Base-by-base conservation (phyloP, 2,329 filamentous ascomycete genomes). In the Biscogniauxia sp. region DNA sequence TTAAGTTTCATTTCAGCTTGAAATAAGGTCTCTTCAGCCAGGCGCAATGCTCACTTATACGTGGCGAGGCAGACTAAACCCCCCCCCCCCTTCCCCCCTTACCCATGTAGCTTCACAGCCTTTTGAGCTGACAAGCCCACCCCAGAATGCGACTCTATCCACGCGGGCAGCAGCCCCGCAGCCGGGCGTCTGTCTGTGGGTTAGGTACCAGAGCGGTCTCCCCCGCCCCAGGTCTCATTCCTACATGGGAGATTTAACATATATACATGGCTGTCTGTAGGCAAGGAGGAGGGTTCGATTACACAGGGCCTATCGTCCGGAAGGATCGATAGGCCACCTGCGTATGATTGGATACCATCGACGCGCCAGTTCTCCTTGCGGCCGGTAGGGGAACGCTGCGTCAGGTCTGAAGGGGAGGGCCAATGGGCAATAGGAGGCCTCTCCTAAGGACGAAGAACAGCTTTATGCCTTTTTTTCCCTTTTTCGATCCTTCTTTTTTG, bases 1-100 rank as follows among this genome's bases (percentile, higher is more conserved):
- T 54, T 55, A 55, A 59, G 51, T 25, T 19, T 45, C 51, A 28
- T 23, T 58, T 20, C 56, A 58, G 41, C 54, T 58, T 54, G 55
- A 41, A 45, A 61, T 23, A 45, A n/a, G 9, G 51, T 45, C 17
- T 15, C 13, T 45, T 13, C 37, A 45, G 17, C 17, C 37, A n/a
- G 6, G 37, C 15, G 37, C 37, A n/a, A 45, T 45, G 37, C 37
- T 45, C n/a, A 45, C 37, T 45, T 45, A 45, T 45, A 45, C 37
- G 37, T 45, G 37, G 37, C 11, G 11, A n/a, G 15, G 37, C 37
- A 11, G 37, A 45, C 37, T 23, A 2, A 23, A n/a, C n/a, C 23
- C 23, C 2, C 2, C 23, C 23, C 23, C 23, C 23, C 23, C 23
- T 45, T 17, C 37, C 17, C 37, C 37, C 37, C 37, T 45, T n/a